Base-by-base conservation (phyloP, 139 green algal species). In the Gonium pectorale region DNA sequence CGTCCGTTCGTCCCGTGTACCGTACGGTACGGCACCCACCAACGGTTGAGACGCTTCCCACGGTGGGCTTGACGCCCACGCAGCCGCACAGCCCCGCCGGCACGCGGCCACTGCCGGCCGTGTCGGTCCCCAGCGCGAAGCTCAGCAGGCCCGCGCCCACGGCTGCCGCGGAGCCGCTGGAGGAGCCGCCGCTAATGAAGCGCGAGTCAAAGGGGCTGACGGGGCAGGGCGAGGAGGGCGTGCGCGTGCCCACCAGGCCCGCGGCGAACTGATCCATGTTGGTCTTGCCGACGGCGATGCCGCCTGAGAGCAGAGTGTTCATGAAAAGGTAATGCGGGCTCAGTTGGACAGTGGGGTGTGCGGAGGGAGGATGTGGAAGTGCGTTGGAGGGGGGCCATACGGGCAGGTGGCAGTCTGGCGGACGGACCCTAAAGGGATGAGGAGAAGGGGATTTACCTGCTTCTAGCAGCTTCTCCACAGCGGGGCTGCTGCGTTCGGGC, bases 261-360 rank as follows among this genome's bases (percentile, higher is more conserved):
- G 89, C 90, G 0, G 95, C 95, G 91, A 97, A 97, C 85, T 98
- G 94, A 83, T 98, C 95, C 89, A 97, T 90, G 88, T 96, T 96
- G 31, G 93, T 96, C 78, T 98, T 97, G 66, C 95, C 94, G 31
- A 96, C 67, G 29, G 91, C 89, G 44, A 96, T 88, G 33, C 68
- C 92, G 9, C 94, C 94, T 95, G 67, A 8, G n/a, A n/a, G n/a
- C n/a, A n/a, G n/a, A n/a, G n/a, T n/a, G n/a, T n/a, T n/a, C n/a
- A n/a, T n/a, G n/a, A n/a, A n/a, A n/a, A n/a, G n/a, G n/a, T n/a
- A n/a, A n/a, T n/a, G n/a, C n/a, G n/a, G n/a, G n/a, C n/a, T n/a
- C n/a, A n/a, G n/a, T n/a, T n/a, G n/a, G n/a, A n/a, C n/a, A n/a
- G n/a, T n/a, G n/a, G n/a, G n/a, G n/a, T n/a, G n/a, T n/a, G n/a